phyloP scores from a whole-genome alignment of 2,329 filamentous ascomycete genomes.

The Colletotrichum paranaense region DNA sequence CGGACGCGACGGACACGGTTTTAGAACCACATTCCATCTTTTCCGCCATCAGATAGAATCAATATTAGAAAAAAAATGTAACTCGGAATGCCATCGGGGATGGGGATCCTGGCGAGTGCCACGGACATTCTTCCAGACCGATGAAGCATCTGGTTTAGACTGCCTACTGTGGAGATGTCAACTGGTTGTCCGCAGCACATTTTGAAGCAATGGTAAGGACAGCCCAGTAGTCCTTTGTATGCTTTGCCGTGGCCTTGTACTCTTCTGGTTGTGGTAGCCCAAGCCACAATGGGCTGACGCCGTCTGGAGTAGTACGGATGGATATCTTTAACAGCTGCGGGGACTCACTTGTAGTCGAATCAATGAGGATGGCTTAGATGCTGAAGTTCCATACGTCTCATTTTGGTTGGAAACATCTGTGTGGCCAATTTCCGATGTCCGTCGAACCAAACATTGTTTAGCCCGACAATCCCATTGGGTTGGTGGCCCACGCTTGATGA shows the following conservation, averaged over 20 bases:
- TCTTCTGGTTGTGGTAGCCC: neutral
- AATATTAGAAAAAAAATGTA: neutral
- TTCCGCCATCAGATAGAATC: neutral
- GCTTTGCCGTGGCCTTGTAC: too few species aligned
- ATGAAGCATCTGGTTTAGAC: neutral
- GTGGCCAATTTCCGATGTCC: too few species aligned
- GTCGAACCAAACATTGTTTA: neutral
- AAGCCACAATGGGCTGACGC: neutral
- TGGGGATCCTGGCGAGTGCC: neutral
- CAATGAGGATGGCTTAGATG: neutral
- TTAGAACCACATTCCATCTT: neutral
- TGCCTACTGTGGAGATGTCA: too few species aligned
- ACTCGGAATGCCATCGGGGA: neutral
- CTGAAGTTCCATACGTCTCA: too few species aligned
- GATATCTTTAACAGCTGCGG: neutral
- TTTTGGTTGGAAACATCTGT: neutral
- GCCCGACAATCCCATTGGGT: neutral
- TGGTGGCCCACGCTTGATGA: neutral
- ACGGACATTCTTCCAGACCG: neutral
- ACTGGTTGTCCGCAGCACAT: too few species aligned
- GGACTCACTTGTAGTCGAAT: neutral
- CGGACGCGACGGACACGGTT: neutral
- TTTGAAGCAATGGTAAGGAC: too few species aligned
- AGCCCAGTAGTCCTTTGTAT: too few species aligned
- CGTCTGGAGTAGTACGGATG: neutral